Evolutionary conservation across 345 rosid genomes (phyloP), one percentile per base, ranked within the genome.

Genomic region (Bruguiera sexangula): DNA sequence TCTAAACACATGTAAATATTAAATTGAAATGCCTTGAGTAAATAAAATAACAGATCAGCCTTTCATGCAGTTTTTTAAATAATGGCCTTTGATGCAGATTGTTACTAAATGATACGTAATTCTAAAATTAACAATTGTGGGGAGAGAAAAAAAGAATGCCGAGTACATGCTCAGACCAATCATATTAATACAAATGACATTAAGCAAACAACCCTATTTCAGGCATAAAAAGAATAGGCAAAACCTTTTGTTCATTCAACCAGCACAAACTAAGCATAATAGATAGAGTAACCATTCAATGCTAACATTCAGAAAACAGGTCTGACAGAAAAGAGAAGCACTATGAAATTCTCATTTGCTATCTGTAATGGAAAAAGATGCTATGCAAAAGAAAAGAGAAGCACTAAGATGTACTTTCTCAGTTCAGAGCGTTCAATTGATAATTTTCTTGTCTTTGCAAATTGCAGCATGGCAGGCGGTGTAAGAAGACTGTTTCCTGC

Each of bases 401-500:
- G 43, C 56, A 39, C 29, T 58, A 52, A 43, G 65, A 71, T 95
- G 63, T 86, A 96, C 99, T 90, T 92, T 76, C 90, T 85, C 50
- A 86, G 80, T 46, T 96, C 99, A 54, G 97, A 80, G 58, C 90
- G 90, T 78, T 96, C 99, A 57, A 85, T 70, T 2, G 97, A 90
- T 76, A 96, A 80, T 79, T 92, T 96, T 82, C 98, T 90, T 9
- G 98, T 85, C 83, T 90, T 96, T 46, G 98, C 94, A 70, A 96
- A 96, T 65, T 90, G 97, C 72, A 96, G 76, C 87, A 90, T 77
- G 26, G 95, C 76, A 75, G 93, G 79, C 59, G 85, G 80, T 8
- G 79, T 77, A 29, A 83, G 83, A 29, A 82, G 83, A 78, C 86
- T 94, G 67, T 77, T 87, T 71, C 88, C 93, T 75, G 91, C 76